phyloP scores from a whole-genome alignment of 2,329 filamentous ascomycete species.

The Colletotrichum sp. region DNA sequence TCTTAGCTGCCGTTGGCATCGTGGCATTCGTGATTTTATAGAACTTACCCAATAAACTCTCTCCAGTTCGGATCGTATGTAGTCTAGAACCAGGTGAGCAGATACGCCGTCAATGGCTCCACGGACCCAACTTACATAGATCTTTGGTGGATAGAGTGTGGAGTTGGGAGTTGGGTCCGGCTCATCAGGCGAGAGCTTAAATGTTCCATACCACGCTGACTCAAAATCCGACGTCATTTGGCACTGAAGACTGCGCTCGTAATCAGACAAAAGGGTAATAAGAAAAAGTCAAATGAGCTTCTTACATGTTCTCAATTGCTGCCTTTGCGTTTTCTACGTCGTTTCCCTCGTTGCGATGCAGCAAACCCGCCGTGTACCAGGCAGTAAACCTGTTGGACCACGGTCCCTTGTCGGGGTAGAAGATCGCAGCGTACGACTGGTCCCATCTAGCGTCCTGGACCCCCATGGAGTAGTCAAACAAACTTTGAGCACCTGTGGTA shows the following conservation, averaged over 20 bases:
- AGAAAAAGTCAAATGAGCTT: background rate
- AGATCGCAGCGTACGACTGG: slow-evolving; percentile 44
- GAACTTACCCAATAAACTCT: slow-evolving; percentile 36
- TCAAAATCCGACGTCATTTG: slow-evolving; percentile 41
- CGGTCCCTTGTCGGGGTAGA: slow-evolving; percentile 44
- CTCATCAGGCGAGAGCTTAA: slow-evolving; percentile 43
- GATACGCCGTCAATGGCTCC: background rate
- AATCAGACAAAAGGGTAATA: background rate
- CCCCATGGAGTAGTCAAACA: slow-evolving; percentile 44
- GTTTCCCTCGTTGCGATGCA: slow-evolving; percentile 37
- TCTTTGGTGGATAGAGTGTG: slow-evolving; percentile 34
- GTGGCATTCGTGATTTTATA: background rate
- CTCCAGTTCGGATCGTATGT: slow-evolving; percentile 40
- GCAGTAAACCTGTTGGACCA: slow-evolving; percentile 48
- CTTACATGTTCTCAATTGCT: slow-evolving; percentile 38
- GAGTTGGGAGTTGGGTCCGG: slow-evolving; percentile 39
- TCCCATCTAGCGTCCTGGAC: slow-evolving; percentile 44
- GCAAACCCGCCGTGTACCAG: slow-evolving; percentile 43
- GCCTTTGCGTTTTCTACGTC: slow-evolving; percentile 39
- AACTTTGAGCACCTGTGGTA: slow-evolving; percentile 34
- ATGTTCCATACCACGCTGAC: slow-evolving; percentile 46
- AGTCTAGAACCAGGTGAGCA: background rate
- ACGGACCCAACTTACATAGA: slow-evolving; percentile 29
- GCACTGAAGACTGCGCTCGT: slow-evolving; percentile 26
- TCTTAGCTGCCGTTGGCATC: background rate